Conservation (phyloP, 441 rosid genomes). For the Pelargonium australe region DNA sequence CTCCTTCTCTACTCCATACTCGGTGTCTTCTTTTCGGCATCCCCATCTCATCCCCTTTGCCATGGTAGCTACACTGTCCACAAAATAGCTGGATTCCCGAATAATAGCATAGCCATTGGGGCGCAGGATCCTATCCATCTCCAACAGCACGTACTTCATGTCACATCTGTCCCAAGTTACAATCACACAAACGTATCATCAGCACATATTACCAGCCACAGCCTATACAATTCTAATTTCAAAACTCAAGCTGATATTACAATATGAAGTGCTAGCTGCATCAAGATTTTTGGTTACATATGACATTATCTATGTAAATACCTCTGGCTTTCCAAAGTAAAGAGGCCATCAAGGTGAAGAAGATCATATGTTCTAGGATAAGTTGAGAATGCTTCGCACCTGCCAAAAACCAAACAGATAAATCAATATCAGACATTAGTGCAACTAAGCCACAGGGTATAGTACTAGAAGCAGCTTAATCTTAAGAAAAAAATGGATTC, state of each 20-base stretch:
- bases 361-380: slow-evolving; percentile 94
- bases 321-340: slow-evolving; percentile 85
- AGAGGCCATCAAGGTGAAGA: slow-evolving; percentile 79
- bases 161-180: slow-evolving; percentile 33
- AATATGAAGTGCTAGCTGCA: too few species aligned
- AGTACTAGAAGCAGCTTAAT: background rate
- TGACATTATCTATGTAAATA: slow-evolving; percentile 14
- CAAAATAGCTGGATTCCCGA: slow-evolving; percentile 67
- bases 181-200: background rate
- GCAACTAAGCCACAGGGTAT: too few species aligned
- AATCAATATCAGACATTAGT: too few species aligned
- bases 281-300: too few species aligned
- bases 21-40: slow-evolving; percentile 67
- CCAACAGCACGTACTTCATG: slow-evolving; percentile 46
- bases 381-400: slow-evolving; percentile 98
- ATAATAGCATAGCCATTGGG: slow-evolving; percentile 53
- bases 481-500: background rate
- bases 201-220: too few species aligned
- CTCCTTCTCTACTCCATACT: slow-evolving; percentile 56
- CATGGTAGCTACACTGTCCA: slow-evolving; percentile 49
- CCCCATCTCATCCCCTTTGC: slow-evolving; percentile 82
- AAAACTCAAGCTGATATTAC: too few species aligned
- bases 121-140: slow-evolving; percentile 60
- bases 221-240: too few species aligned
- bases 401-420: slow-evolving; percentile 23